Base-by-base conservation (phyloP, 371 early-diverging fungal species). In the Catenaria anguillulae region DNA sequence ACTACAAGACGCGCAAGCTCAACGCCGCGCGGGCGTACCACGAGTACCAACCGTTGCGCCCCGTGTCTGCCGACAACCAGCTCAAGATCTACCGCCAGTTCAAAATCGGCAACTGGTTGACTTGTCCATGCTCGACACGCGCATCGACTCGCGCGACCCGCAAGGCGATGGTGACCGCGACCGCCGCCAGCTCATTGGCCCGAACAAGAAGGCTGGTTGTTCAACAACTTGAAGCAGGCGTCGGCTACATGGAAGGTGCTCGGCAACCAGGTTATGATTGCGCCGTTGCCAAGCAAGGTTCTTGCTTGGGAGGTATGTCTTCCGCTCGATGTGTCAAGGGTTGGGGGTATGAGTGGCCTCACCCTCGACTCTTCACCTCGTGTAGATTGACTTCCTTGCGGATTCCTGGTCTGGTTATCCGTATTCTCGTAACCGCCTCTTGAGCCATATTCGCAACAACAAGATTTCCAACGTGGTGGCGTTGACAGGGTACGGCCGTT, bases 71-170 rank as follows among this genome's bases (percentile, higher is more conserved):
- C 2, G 19, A 12, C 13, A 29, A 50, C 50, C 29, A 48, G n/a
- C n/a, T n/a, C n/a, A n/a, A n/a, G 31, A 74, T 74, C 46, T 74
- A 71, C 67, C 70, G 74, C 37, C 37, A 33, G n/a, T 71, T 74
- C 62, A 61, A 62, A 26, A 58, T 66, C 43, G 74, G 74, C 52
- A 67, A 26, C 61, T 74, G 23, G 33, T 69, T 12, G 72, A 74
- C 56, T 40, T 74, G 36, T 59, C 67, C 37, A 66, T 74, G 66
- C 62, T 70, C 35, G 74, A 74, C 62, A 71, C 74, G 13, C 65
- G 74, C 19, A 70, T 70, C 48, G 50, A 43, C 6, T 71, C 71
- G 4, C 67, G 71, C 35, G 69, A 71, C 26, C 34, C 35, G 31
- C 66, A 63, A 29, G 50, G 3, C 6, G 26, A n/a, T 2, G 48